Evolutionary conservation across 768 basidiomycete genomes (phyloP).

Genomic region (Serendipita vermifera): DNA sequence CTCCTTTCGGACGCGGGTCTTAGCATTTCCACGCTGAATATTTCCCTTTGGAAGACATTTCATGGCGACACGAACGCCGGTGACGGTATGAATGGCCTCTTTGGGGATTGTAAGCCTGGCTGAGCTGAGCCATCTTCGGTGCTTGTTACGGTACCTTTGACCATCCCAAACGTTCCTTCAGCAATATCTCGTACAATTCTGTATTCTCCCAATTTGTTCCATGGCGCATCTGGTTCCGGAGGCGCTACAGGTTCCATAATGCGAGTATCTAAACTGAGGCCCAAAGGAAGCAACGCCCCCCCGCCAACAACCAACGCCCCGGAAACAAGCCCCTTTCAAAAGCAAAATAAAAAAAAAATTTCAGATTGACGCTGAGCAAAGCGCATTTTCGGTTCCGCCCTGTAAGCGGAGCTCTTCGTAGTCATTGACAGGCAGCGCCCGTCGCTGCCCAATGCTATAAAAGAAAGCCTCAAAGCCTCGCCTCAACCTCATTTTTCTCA

Average conservation of each 20-base stretch:
- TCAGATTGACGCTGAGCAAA: no score
- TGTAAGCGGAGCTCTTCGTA: no score
- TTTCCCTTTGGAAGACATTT: slow-evolving; percentile 93
- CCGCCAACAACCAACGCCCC: no score
- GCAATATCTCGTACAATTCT: slow-evolving; percentile 78
- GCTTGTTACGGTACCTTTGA: slow-evolving; percentile 72
- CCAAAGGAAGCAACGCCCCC: no score
- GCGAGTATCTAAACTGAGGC: no score
- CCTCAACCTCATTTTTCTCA: background rate
- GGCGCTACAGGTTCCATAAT: no score
- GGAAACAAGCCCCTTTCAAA: no score
- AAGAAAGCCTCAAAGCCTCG: no score
- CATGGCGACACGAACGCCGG: slow-evolving; percentile 93
- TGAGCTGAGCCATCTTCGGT: background rate
- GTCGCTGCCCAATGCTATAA: no score
- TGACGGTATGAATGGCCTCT: slow-evolving; percentile 93
- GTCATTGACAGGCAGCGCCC: no score
- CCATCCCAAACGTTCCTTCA: slow-evolving; percentile 96
- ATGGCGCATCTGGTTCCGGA: slow-evolving; percentile 7
- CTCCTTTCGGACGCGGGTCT: slow-evolving; percentile 82
- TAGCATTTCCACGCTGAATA: slow-evolving; percentile 83
- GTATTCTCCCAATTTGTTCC: slow-evolving; percentile 79
- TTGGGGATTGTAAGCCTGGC: background rate
- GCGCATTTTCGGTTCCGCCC: no score
- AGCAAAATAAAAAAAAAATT: no score